phyloP scores from a whole-genome alignment of 805 yeast species.

The Huiozyma sinensis region DNA sequence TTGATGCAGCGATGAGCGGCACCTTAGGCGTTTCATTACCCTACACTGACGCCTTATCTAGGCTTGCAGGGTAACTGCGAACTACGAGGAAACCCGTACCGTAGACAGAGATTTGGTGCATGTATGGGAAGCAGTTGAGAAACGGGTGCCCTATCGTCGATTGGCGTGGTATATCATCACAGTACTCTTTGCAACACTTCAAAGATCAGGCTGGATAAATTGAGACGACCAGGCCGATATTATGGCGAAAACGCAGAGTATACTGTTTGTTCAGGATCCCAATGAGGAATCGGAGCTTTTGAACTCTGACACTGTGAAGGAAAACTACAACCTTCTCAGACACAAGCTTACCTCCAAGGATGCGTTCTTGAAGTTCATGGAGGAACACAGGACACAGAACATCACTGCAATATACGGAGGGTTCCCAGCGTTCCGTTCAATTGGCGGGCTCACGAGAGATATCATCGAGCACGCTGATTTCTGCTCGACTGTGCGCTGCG shows the following conservation, averaged over 20 bases:
- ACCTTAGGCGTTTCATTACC: too few relatives aligned
- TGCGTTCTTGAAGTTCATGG: constrained; percentile 9
- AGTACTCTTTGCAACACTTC: too few relatives aligned
- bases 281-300: constrained; percentile 7
- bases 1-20: too few relatives aligned
- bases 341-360: constrained; percentile 10
- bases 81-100: too few relatives aligned
- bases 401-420: constrained; percentile 47
- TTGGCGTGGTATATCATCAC: too few relatives aligned
- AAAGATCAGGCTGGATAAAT: too few relatives aligned
- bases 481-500: constrained; percentile 32
- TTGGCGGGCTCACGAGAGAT: constrained; percentile 41
- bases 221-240: too few relatives aligned
- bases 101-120: too few relatives aligned
- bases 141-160: too few relatives aligned
- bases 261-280: constrained; percentile 18
- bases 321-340: constrained; percentile 8
- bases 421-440: constrained; percentile 42
- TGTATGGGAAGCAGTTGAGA: too few relatives aligned
- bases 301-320: constrained; percentile 1
- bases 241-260: constrained; percentile 6
- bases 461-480: constrained; percentile 30
- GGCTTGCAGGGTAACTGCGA: too few relatives aligned
- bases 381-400: constrained; percentile 6
- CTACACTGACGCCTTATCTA: too few relatives aligned